Evolutionary conservation across 208 protist species (phyloP).

Genomic region (Crithidia bombi): DNA sequence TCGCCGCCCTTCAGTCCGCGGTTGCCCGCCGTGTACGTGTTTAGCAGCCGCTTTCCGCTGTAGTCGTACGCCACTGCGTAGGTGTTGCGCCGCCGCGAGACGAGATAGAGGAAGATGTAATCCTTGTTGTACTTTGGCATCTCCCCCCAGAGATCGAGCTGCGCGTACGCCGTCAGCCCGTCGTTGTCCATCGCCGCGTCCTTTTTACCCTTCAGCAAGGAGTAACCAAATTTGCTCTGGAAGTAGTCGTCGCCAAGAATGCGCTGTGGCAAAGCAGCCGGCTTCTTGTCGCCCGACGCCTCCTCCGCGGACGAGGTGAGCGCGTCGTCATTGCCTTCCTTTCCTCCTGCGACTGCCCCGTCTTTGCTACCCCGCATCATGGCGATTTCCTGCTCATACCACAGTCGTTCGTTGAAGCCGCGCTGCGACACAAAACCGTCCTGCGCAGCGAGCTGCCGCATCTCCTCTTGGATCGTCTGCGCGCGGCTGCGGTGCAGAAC

Average conservation of each 20-base stretch:
- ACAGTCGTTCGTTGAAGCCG: constrained; percentile 78
- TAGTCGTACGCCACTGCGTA: constrained; percentile 92
- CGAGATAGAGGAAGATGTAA: constrained; percentile 87
- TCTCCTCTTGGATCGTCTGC: constrained; percentile 54
- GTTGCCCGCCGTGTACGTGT: constrained; percentile 87
- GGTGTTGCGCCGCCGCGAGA: constrained; percentile 86
- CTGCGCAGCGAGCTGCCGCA: constrained; percentile 53
- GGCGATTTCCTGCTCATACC: constrained; percentile 70
- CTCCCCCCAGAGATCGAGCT: constrained; percentile 89
- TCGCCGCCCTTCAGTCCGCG: constrained; percentile 87
- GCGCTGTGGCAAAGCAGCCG: constrained; percentile 51
- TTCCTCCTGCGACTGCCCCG: not conserved
- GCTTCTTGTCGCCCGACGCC: no score
- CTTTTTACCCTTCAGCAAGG: constrained; percentile 55
- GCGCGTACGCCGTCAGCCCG: constrained; percentile 54
- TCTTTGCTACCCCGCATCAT: not conserved
- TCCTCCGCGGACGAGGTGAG: not conserved
- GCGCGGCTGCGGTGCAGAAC: constrained; percentile 46
- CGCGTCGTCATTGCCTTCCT: not conserved
- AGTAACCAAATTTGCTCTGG: constrained; percentile 80
- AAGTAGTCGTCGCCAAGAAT: constrained; percentile 85
- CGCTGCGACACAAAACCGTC: constrained; percentile 73
- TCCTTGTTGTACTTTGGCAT: constrained; percentile 89
- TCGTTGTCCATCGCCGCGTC: constrained; percentile 25
- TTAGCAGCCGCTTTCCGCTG: constrained; percentile 74